phyloP scores from a whole-genome alignment of 176 grass and related monocot species.

The Juncus effusus region DNA sequence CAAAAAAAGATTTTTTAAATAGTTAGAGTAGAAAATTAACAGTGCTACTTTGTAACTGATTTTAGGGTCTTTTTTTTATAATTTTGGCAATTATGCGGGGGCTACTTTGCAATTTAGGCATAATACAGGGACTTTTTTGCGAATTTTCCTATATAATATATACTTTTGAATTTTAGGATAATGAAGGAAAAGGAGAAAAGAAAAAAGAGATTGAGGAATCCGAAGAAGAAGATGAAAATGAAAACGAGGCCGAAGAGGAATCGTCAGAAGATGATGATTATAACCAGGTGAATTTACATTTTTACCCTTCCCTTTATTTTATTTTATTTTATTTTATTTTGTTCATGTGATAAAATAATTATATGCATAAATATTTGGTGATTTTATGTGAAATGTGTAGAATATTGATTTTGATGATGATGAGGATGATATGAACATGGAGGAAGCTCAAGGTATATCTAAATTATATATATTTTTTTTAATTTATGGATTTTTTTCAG shows the following conservation, averaged over 20 bases:
- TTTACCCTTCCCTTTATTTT: not conserved
- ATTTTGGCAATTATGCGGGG: no score
- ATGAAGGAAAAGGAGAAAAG: slow-evolving; percentile 31
- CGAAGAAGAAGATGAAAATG: slow-evolving; percentile 29
- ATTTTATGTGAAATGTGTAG: slow-evolving; percentile 21
- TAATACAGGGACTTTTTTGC: no score
- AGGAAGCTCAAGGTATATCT: slow-evolving; percentile 32
- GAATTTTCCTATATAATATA: no score
- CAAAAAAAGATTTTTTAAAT: no score
- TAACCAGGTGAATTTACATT: slow-evolving; percentile 33
- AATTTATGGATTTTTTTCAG: no score
- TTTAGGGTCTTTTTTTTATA: no score
- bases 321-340: not conserved
- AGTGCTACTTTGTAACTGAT: no score
- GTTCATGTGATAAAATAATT: not conserved
- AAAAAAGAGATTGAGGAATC: slow-evolving; percentile 34
- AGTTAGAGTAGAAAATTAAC: no score
- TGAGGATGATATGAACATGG: slow-evolving; percentile 49
- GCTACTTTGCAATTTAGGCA: no score
- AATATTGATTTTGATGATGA: slow-evolving; percentile 52
- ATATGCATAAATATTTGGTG: not conserved
- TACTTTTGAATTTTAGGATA: slow-evolving; percentile 28
- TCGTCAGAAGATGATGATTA: slow-evolving; percentile 42
- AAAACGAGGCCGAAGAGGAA: slow-evolving; percentile 30
- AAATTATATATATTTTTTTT: not conserved